Conservation (phyloP, 148 eudicot genomes). For the Persicaria tinctoria region DNA sequence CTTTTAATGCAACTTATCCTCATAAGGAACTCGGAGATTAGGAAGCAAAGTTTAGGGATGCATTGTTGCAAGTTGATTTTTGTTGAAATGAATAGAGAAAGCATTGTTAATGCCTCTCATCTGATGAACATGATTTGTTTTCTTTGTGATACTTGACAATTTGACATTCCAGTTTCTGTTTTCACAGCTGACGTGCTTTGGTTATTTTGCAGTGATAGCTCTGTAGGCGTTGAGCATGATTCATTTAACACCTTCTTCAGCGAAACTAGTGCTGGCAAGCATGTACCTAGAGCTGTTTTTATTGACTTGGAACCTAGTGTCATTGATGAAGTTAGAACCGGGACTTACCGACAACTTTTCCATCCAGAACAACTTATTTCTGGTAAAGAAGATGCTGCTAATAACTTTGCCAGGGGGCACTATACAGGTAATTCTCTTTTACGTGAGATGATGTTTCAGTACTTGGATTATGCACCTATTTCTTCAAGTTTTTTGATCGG, state of each 20-base stretch:
- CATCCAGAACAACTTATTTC: conserved; percentile 16
- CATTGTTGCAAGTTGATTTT: not conserved
- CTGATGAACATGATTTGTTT: not conserved
- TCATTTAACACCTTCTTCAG: conserved; percentile 18
- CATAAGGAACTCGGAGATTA: not conserved
- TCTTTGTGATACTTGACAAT: not conserved
- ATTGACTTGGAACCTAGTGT: conserved; percentile 16
- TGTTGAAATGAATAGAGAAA: not conserved
- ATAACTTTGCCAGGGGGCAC: conserved; percentile 15
- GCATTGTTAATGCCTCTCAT: not conserved
- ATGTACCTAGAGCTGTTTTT: conserved; percentile 12
- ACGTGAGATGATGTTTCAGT: not conserved
- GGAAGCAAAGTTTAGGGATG: not conserved
- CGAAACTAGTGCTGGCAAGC: conserved; percentile 14
- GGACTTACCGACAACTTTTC: conserved; percentile 12
- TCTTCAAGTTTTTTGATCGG: not conserved
- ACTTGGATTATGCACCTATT: not conserved
- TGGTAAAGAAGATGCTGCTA: conserved; percentile 17
- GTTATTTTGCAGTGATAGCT: conserved; percentile 7
- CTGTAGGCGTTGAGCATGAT: conserved; percentile 12
- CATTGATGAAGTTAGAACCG: conserved; percentile 11
- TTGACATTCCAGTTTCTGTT: not conserved
- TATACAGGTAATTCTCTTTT: conserved; percentile 3
- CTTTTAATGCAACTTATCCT: not conserved
- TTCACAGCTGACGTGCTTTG: not conserved